phyloP scores from a whole-genome alignment of 192 early-diverging fungal species.

The Coemansia sp. region DNA sequence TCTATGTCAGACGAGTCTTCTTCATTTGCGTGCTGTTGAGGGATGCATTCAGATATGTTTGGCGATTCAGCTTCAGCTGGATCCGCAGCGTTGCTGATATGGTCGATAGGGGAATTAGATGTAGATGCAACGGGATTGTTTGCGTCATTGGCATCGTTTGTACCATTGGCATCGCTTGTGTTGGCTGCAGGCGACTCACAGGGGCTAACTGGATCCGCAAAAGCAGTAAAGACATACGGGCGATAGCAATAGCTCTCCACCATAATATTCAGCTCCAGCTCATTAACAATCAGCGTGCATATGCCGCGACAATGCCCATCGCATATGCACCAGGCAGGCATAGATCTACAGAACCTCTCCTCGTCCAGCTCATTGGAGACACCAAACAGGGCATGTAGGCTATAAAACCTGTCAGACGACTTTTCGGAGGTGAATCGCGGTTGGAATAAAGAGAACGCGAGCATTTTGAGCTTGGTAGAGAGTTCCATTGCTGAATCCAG shows the following conservation, averaged over 20 bases:
- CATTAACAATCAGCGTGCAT: conserved; percentile 30
- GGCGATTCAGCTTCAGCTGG: too few species aligned
- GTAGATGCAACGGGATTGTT: too few species aligned
- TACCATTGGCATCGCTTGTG: too few species aligned
- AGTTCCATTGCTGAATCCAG: background rate
- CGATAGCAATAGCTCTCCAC: background rate
- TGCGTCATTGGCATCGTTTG: too few species aligned
- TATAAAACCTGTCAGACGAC: background rate
- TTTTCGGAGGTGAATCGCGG: background rate
- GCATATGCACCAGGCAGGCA: conserved; percentile 33
- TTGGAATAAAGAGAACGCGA: conserved; percentile 23
- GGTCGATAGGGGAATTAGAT: too few species aligned
- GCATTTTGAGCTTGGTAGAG: conserved; percentile 9
- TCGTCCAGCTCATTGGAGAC: background rate
- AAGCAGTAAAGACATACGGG: conserved; percentile 17
- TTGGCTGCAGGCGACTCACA: too few species aligned
- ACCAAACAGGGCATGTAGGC: background rate
- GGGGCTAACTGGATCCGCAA: background rate
- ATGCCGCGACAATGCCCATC: conserved; percentile 22
- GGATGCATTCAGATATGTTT: too few species aligned
- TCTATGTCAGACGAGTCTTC: too few species aligned
- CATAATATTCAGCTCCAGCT: conserved; percentile 20
- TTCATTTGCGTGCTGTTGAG: too few species aligned
- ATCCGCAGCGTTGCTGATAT: too few species aligned
- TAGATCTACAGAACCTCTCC: conserved; percentile 10